These are phyloP conservation scores for Mycotypha africana DNA, from an alignment of 371 early-diverging fungal species.

Conservation along the genomic window DNA sequence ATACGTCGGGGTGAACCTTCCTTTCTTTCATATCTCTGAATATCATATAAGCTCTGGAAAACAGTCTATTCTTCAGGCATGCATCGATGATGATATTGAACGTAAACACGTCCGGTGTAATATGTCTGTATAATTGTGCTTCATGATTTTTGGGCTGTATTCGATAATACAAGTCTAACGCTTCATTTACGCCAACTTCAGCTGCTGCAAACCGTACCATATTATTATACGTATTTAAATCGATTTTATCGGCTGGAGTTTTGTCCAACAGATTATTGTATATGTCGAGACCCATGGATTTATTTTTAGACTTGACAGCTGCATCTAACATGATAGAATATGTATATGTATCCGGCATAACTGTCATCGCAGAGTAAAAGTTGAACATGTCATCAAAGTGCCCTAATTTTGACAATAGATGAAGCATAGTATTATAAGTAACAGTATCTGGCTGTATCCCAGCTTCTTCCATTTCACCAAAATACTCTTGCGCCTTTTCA, in stretches of 20 bases:
- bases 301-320: constrained; percentile 15
- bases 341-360: constrained; percentile 41
- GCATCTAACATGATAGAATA: constrained; percentile 42
- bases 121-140: constrained; percentile 22
- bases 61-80: constrained; percentile 25
- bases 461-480: constrained; percentile 30
- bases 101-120: constrained; percentile 23
- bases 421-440: constrained; percentile 44
- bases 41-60: constrained; percentile 27
- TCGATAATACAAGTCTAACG: not conserved
- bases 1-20: constrained; percentile 33
- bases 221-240: constrained; percentile 26
- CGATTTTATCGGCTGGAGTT: not conserved
- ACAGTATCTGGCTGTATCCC: constrained; percentile 30
- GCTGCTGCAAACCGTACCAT: constrained; percentile 24
- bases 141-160: no score
- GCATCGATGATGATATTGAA: constrained; percentile 41
- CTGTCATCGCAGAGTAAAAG: constrained; percentile 29
- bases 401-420: constrained; percentile 10
- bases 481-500: constrained; percentile 20
- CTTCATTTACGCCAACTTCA: constrained; percentile 7
- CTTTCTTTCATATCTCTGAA: constrained; percentile 28
- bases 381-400: constrained; percentile 15
- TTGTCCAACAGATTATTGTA: constrained; percentile 3
- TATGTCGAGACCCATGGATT: constrained; percentile 12